A percentile compares a stretch with the other conserved stretches of the same genome.
Evolutionary conservation across 2,329 filamentous ascomycete species (phyloP).

Genomic region (Metarhizium humberi): DNA sequence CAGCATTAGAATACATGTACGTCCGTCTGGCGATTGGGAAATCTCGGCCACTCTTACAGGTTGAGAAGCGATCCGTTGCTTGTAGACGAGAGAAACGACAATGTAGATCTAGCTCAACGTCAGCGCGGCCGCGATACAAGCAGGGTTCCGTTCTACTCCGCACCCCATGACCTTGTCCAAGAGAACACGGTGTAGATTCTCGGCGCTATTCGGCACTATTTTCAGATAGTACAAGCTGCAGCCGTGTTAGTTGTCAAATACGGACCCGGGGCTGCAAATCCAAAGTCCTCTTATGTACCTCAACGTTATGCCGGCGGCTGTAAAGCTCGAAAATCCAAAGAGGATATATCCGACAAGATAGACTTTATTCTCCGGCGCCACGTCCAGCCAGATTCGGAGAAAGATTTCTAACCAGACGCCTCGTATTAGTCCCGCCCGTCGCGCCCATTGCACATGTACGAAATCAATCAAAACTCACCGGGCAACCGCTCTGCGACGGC

Average conservation of each 20-base stretch:
- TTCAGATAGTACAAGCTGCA: neutral
- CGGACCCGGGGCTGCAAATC: too few species aligned
- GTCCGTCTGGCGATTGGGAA: neutral
- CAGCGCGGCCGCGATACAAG: neutral
- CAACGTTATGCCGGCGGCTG: neutral
- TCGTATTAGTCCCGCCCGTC: too few species aligned
- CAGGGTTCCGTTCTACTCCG: neutral
- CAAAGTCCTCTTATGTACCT: neutral
- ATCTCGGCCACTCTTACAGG: neutral
- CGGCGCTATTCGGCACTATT: neutral
- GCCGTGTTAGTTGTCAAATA: neutral
- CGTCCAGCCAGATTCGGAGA: neutral
- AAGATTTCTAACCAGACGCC: neutral
- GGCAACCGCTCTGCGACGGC: neutral
- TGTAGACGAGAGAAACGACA: neutral
- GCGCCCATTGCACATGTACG: too few species aligned
- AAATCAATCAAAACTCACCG: neutral
- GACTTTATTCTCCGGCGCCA: neutral
- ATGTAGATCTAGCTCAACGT: neutral
- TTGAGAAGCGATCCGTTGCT: conserved; percentile 1
- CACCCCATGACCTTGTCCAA: conserved; percentile 1
- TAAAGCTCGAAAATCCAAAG: neutral
- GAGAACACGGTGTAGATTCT: neutral
- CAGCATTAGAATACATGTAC: neutral
- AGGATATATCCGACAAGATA: neutral